Percentiles rank a stretch among this genome's conserved stretches.
phyloP scores from a whole-genome alignment of 192 early-diverging fungal species.

The Dissophora globulifera region DNA sequence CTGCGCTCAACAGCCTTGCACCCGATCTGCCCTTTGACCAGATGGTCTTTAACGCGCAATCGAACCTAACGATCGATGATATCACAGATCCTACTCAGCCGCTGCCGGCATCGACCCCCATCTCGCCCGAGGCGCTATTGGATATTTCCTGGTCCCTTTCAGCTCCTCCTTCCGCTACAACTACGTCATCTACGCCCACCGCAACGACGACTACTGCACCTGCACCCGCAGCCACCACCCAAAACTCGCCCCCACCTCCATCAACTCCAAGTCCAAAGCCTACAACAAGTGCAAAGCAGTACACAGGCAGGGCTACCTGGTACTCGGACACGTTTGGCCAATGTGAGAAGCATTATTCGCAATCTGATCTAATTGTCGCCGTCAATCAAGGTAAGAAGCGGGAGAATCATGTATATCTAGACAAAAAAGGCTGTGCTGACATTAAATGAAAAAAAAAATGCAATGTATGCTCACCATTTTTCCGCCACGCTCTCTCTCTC shows the following conservation, averaged over 20 bases:
- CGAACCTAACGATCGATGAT: slow-evolving; percentile 24
- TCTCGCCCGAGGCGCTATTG: slow-evolving; percentile 28
- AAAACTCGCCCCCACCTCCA: slow-evolving; percentile 1
- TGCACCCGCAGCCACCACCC: neutral
- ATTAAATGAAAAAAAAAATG: too few relatives aligned
- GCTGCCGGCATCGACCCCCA: slow-evolving; percentile 10
- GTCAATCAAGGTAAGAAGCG: slow-evolving; percentile 35
- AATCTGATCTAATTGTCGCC: slow-evolving; percentile 48
- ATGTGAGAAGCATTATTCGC: slow-evolving; percentile 41
- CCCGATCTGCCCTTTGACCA: slow-evolving; percentile 13
- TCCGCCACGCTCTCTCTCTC: too few relatives aligned
- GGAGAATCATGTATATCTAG: neutral
- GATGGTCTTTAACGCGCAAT: slow-evolving; percentile 22
- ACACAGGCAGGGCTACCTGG: slow-evolving; percentile 39
- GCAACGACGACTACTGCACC: neutral
- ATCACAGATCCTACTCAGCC: slow-evolving; percentile 19
- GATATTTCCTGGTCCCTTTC: slow-evolving; percentile 28
- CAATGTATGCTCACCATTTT: too few relatives aligned
- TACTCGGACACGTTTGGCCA: slow-evolving; percentile 50
- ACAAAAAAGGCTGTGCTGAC: neutral
- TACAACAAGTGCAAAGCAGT: slow-evolving; percentile 2
- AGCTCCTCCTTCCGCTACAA: neutral
- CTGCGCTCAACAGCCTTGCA: slow-evolving; percentile 2
- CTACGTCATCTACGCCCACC: neutral
- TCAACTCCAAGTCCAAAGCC: slow-evolving; percentile 11